Percentiles rank a stretch among this genome's conserved stretches.
Evolutionary conservation across 2,329 filamentous ascomycete genomes (phyloP).

Genomic region (Ceratocystis ficicola): DNA sequence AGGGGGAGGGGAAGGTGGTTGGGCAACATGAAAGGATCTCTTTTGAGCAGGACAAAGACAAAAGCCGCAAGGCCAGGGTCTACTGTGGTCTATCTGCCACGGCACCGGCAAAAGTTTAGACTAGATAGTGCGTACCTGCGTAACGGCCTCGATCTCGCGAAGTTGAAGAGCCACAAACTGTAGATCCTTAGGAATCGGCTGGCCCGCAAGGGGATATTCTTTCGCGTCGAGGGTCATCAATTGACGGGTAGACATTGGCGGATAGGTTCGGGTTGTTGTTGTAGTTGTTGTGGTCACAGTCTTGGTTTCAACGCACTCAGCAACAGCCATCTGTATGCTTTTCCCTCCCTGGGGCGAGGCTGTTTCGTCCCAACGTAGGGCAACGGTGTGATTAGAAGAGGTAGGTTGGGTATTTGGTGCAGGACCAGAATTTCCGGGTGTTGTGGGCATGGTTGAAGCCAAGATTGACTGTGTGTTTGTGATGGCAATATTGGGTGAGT

Average conservation of each 20-base stretch:
- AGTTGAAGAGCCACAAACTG: conserved; percentile 62
- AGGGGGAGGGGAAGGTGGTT: too few species aligned
- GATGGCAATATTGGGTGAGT: neutral
- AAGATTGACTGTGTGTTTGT: too few species aligned
- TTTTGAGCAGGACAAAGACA: too few species aligned
- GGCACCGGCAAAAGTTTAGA: too few species aligned
- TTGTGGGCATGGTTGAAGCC: conserved; percentile 3
- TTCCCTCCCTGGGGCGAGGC: conserved; percentile 29
- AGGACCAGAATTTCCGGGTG: conserved; percentile 27
- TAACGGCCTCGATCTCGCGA: conserved; percentile 45
- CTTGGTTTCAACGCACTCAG: conserved; percentile 55
- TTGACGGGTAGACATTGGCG: conserved; percentile 65
- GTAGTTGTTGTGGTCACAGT: conserved; percentile 74
- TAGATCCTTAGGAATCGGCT: conserved; percentile 69
- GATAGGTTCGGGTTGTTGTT: conserved; percentile 72
- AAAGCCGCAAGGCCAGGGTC: too few species aligned
- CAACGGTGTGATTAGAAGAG: conserved; percentile 14
- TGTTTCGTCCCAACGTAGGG: conserved; percentile 38
- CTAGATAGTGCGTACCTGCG: conserved; percentile 12
- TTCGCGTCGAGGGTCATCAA: conserved; percentile 69
- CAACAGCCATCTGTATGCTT: conserved; percentile 45
- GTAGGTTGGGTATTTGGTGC: conserved; percentile 34
- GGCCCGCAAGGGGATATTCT: conserved; percentile 75
- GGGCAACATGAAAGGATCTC: too few species aligned
- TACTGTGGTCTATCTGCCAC: too few species aligned